A percentile compares a stretch with the other conserved stretches of the same genome.
phyloP scores from a whole-genome alignment of 208 protist species.

The Sergeia podlipaevii region DNA sequence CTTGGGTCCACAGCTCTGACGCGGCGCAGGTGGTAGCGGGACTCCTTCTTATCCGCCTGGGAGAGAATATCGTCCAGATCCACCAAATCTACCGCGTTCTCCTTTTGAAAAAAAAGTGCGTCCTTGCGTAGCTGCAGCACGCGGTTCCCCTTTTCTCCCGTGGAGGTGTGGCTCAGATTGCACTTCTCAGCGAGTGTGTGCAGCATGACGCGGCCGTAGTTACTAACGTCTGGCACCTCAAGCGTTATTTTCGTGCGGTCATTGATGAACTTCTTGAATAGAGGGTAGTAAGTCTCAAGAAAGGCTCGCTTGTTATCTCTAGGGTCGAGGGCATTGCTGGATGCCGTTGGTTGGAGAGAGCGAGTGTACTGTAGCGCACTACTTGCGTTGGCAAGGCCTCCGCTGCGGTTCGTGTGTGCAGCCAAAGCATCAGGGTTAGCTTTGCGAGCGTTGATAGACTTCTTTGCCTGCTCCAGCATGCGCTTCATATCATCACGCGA shows the following conservation, averaged over 20 bases:
- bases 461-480: slow-evolving; percentile 31
- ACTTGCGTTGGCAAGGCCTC: neutral
- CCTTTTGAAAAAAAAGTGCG: slow-evolving; percentile 72
- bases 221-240: slow-evolving; percentile 63
- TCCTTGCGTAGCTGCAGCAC: slow-evolving; percentile 82
- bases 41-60: slow-evolving; percentile 46
- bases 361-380: neutral
- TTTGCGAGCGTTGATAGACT: slow-evolving; percentile 23
- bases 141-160: slow-evolving; percentile 34
- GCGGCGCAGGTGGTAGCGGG: slow-evolving; percentile 64
- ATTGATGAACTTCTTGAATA: slow-evolving; percentile 68
- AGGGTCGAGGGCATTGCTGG: slow-evolving; percentile 32
- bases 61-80: slow-evolving; percentile 55
- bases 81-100: slow-evolving; percentile 32
- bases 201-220: slow-evolving; percentile 73
- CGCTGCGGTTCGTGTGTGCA: neutral
- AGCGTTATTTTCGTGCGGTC: slow-evolving; percentile 73
- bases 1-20: slow-evolving; percentile 21
- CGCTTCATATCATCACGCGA: slow-evolving; percentile 20
- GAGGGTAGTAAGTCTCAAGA: slow-evolving; percentile 56
- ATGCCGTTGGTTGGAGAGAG: neutral
- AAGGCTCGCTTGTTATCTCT: slow-evolving; percentile 64
- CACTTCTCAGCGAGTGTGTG: slow-evolving; percentile 81
- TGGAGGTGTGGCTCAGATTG: slow-evolving; percentile 80
- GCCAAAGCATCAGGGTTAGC: neutral